These are phyloP conservation scores for Penicillium canariense DNA, from an alignment of 495 filamentous ascomycete genomes.

Conservation along the genomic window DNA sequence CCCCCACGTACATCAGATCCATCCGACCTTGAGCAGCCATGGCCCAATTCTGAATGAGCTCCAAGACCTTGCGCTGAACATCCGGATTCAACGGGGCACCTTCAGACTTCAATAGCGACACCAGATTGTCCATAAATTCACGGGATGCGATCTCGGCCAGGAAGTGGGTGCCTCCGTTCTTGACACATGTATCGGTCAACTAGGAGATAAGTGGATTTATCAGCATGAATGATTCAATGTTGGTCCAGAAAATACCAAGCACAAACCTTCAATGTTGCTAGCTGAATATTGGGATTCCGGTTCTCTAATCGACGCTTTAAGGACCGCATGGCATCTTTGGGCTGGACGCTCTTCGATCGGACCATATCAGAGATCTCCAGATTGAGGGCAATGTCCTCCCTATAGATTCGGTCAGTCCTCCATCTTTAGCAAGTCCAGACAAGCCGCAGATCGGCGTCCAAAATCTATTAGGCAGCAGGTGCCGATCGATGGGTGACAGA, in stretches of 20 bases:
- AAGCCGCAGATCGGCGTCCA: background rate
- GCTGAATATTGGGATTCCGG: slow-evolving; percentile 93
- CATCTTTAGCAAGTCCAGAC: background rate
- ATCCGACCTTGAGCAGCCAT: slow-evolving; percentile 82
- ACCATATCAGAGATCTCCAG: slow-evolving; percentile 97
- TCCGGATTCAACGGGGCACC: slow-evolving; percentile 75
- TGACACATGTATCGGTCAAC: slow-evolving; percentile 97
- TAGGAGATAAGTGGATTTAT: slow-evolving; percentile 22
- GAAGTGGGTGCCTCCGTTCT: slow-evolving; percentile 97
- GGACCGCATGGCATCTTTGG: slow-evolving; percentile 95
- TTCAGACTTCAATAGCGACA: slow-evolving; percentile 81
- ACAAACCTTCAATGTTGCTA: slow-evolving; percentile 84
- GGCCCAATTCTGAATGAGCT: slow-evolving; percentile 91
- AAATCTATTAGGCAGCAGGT: slow-evolving; percentile 5
- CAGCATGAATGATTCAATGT: slow-evolving; percentile 2
- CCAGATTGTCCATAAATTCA: slow-evolving; percentile 97
- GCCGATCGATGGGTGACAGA: background rate
- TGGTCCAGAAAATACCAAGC: background rate
- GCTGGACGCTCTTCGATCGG: slow-evolving; percentile 92
- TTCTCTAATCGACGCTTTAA: slow-evolving; percentile 91
- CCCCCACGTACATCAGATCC: slow-evolving; percentile 79
- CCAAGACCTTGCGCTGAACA: slow-evolving; percentile 85
- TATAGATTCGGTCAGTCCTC: slow-evolving; percentile 31
- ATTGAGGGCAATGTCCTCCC: slow-evolving; percentile 94
- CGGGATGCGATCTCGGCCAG: slow-evolving; percentile 90